Conservation (phyloP, 2,329 filamentous ascomycete species). For the Myotisia sp. region DNA sequence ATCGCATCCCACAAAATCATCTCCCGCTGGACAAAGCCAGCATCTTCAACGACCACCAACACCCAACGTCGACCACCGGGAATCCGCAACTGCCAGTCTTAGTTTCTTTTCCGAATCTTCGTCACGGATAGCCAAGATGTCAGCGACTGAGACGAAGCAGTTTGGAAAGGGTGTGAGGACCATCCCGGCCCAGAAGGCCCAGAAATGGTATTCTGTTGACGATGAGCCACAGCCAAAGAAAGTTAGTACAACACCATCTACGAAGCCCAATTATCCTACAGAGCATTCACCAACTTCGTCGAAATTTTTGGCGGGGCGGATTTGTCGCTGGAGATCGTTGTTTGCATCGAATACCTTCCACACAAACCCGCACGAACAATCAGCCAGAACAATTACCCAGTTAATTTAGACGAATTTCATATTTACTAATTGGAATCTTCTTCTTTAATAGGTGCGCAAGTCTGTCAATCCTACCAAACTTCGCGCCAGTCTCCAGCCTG, state of each 20-base stretch:
- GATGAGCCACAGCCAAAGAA: conserved; percentile 81
- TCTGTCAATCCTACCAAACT: conserved; percentile 73
- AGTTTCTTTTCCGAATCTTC: conserved; percentile 25
- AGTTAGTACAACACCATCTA: conserved; percentile 51
- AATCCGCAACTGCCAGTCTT: conserved; percentile 15
- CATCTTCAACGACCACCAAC: conserved; percentile 26
- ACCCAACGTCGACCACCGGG: conserved; percentile 31
- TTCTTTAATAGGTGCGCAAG: conserved; percentile 68
- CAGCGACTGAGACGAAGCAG: conserved; percentile 59
- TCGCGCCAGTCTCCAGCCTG: conserved; percentile 79
- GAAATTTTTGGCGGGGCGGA: no score
- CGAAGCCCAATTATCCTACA: no score
- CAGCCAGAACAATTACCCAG: no score
- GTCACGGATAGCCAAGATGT: conserved; percentile 39
- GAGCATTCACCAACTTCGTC: no score
- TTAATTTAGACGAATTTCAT: no score
- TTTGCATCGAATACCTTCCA: no score
- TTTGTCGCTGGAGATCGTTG: no score
- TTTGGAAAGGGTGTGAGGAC: conserved; percentile 93
- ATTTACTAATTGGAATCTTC: conserved; percentile 5
- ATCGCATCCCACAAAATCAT: conserved; percentile 31
- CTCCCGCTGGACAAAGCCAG: conserved; percentile 23
- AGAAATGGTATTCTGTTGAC: conserved; percentile 98
- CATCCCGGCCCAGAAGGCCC: conserved; percentile 79
- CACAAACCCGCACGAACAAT: no score